Evolutionary conservation across 176 grass and related monocot species (phyloP), one percentile per base, ranked within the genome.

Genomic region (Tillandsia fasciculata): DNA sequence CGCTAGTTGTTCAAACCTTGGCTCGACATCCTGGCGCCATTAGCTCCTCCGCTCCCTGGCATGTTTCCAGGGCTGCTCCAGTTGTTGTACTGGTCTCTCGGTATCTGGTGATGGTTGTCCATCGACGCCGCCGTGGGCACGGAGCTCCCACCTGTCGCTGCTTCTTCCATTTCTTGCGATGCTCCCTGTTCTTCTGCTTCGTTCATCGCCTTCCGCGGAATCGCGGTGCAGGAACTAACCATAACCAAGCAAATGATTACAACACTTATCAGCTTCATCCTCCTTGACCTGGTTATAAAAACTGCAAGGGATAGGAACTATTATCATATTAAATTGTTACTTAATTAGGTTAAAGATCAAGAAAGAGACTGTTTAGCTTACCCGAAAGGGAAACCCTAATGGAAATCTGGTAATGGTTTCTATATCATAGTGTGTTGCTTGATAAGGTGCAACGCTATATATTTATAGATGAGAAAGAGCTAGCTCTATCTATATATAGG

Each of bases 31-130:
- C 68, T 59, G 3, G 23, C 51, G 3, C 47, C 76, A 0, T 64
- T 70, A 69, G 26, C 47, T 0, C n/a, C n/a, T n/a, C 70, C 76
- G 23, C 42, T 58, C 12, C 81, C 81, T 3, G 81, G 81, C 48
- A 63, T 79, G 51, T 74, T 84, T 0, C 76, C 76, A 8, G 76
- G 76, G 50, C 52, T 79, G 15, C 76, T 68, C 52, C 65, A 84
- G 48, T 84, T 84, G 51, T 84, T 73, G 63, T 84, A 84, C 26
- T 84, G 75, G 68, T 78, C 70, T 79, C 76, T 74, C 4, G 78
- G 78, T 74, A 80, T 80, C 26, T 57, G 51, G 28, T 80, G 78
- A 56, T 80, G 78, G 61, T 80, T 80, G 57, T 74, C 70, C 48
- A 50, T 48, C 1, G 70, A 68, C 17, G 77, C 22, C 12, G 51